Conservation (phyloP, 305 asterid genomes). For the Fraxinus velutina region DNA sequence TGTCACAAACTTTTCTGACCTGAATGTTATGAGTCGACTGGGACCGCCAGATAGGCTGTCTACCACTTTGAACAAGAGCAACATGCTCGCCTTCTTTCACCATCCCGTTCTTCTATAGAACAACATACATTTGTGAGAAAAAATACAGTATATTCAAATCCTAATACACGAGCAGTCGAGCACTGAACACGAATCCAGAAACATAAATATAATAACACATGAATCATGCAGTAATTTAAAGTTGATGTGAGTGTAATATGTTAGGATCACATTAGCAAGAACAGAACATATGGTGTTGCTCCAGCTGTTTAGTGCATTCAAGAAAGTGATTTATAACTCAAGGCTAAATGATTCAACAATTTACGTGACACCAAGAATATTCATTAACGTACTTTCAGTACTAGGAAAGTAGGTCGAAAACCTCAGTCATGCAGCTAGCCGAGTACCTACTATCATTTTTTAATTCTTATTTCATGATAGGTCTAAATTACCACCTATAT, state of each 20-base stretch:
- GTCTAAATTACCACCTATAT: not conserved
- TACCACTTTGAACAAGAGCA: conserved; percentile 49
- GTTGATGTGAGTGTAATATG: not conserved
- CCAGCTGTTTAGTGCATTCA: not conserved
- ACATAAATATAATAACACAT: not conserved
- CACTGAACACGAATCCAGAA: not conserved
- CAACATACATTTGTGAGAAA: not conserved
- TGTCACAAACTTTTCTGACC: conserved; percentile 42
- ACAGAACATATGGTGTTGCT: not conserved
- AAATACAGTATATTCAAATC: not conserved
- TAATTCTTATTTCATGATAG: conserved; percentile 1
- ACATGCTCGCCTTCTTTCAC: conserved; percentile 51
- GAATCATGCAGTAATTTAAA: not conserved
- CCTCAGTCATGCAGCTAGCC: not conserved
- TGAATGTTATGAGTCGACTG: conserved; percentile 58
- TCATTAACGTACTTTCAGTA: not conserved
- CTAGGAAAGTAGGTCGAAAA: not conserved
- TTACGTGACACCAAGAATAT: not conserved
- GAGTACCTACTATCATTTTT: not conserved
- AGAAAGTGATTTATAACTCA: not conserved
- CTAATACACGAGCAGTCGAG: not conserved
- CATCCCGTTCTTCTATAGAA: conserved; percentile 48
- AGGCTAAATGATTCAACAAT: not conserved
- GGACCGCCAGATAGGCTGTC: conserved; percentile 52
- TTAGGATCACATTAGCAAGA: not conserved